Evolutionary conservation across 352 stramenopile genomes (phyloP), one percentile per base, ranked within the genome.

Genomic region (Pythium phragmiticola): DNA sequence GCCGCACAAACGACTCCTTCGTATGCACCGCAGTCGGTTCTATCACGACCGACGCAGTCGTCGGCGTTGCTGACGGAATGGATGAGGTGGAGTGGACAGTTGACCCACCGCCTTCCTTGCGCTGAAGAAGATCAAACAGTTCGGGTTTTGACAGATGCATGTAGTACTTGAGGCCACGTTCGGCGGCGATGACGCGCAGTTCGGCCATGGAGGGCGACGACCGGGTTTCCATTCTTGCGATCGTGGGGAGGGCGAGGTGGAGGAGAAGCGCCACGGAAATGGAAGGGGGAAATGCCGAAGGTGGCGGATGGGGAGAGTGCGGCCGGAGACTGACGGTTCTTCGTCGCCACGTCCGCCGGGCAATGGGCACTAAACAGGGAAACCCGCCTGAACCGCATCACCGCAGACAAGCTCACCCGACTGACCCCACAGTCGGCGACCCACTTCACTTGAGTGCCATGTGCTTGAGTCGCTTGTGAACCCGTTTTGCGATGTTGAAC

Each of bases 141-240:
- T 94, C 78, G 23, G 79, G 82, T 63, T 94, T 94, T 45, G 82
- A 90, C 43, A 94, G 61, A 59, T 92, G 85, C 63, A 79, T 61
- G 71, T 88, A 94, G 72, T 92, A 89, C 74, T 94, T 92, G 60
- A 94, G 76, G 2, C 85, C 85, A 57, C 84, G 83, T 55, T 90
- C 80, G 65, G 78, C 75, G 26, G 85, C 85, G 57, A 92, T 54
- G 16, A 63, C 72, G 63, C 75, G 85, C 60, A 94, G 75, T 71
- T 94, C 78, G 45, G 72, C 58, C 83, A 94, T 92, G 33, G 85
- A 92, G 37, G 83, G 83, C 65, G 82, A 94, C 4, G 80, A 94
- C 47, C 85, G 79, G 8, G 85, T 94, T 75, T 94, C 85, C 85
- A 94, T 63, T 89, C 41, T 54, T 39, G 30, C 41, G 14, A 49